These are phyloP conservation scores for Aspergillus persii DNA, from an alignment of 2,329 filamentous ascomycete species.

Conservation along the genomic window DNA sequence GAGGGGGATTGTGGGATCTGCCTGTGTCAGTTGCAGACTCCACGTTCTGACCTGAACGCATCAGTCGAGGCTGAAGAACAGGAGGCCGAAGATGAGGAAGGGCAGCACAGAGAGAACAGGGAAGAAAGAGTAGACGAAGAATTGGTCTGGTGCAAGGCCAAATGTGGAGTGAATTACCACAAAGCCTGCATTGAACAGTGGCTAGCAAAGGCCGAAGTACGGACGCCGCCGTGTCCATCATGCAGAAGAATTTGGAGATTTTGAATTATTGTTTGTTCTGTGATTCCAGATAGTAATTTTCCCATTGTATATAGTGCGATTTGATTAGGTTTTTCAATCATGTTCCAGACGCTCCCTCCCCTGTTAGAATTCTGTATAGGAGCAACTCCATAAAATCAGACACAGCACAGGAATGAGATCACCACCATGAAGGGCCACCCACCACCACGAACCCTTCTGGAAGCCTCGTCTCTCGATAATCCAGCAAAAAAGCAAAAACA, in stretches of 20 bases:
- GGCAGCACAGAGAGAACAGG: background rate
- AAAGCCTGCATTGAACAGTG: conserved; percentile 19
- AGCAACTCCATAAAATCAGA: too few species aligned
- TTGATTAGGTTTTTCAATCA: too few species aligned
- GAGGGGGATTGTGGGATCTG: conserved; percentile 10
- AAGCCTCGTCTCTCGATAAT: too few species aligned
- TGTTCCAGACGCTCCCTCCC: too few species aligned
- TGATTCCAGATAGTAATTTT: too few species aligned
- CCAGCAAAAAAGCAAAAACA: too few species aligned
- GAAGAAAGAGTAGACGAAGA: background rate
- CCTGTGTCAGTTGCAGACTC: background rate
- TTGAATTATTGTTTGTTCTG: background rate
- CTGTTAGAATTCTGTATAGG: too few species aligned
- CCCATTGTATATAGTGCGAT: too few species aligned
- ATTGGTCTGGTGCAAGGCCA: conserved; percentile 20
- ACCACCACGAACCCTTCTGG: too few species aligned
- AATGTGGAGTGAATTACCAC: conserved; percentile 23
- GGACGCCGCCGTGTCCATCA: conserved; percentile 15
- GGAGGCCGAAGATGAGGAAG: background rate
- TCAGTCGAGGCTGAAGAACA: background rate
- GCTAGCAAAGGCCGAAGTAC: conserved; percentile 4
- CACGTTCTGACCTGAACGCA: background rate
- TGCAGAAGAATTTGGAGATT: conserved; percentile 15
- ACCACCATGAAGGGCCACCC: too few species aligned
- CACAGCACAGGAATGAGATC: too few species aligned